Base-by-base conservation (phyloP, 768 basidiomycete genomes). In the Suillus alpinus region DNA sequence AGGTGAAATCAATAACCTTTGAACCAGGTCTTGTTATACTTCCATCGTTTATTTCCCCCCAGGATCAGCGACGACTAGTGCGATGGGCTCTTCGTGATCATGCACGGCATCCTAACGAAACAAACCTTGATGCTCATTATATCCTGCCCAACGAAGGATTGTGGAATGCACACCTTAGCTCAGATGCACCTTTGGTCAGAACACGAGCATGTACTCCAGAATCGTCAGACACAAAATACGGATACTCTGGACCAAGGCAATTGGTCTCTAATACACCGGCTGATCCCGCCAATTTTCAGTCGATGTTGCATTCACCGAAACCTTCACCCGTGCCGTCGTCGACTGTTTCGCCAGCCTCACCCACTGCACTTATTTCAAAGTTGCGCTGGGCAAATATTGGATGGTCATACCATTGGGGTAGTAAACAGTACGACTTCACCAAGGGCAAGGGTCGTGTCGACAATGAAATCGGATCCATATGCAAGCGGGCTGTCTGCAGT, bases 331-430 rank as follows among this genome's bases (percentile, higher is more conserved):
- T 83, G 4, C 91, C 95, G 9, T 92, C 92, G 3, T 69, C 79
- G 2, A 85, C 85, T 2, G 77, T 83, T 3, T 78, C 74, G 12
- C 80, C 88, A 1, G 70, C 77, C 8, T 71, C 73, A 3, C 76
- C 84, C 2, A 83, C 83, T 0, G 75, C 81, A 31, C 81, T 98
- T 14, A 66, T 95, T 16, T 79, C 78, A 6, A 95, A 92, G 71
- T 72, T 99, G 52, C 83, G 96, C 52, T 99, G 96, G 96, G 90
- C 94, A 1, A 98, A 96, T 67, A 89, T 99, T 53, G 96, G 96
- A 10, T 92, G 91, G 86, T 92, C 84, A 57, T 99, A 99, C 73
- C 94, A 98, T 77, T 98, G 96, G 96, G 91, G 92, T 3, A 91
- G 86, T 32, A 99, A 98, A 68, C 88, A 91, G 61, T 99, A 99